These are phyloP conservation scores for Elongisporangium prolatum DNA, from an alignment of 352 stramenopile genomes.

Conservation along the genomic window DNA sequence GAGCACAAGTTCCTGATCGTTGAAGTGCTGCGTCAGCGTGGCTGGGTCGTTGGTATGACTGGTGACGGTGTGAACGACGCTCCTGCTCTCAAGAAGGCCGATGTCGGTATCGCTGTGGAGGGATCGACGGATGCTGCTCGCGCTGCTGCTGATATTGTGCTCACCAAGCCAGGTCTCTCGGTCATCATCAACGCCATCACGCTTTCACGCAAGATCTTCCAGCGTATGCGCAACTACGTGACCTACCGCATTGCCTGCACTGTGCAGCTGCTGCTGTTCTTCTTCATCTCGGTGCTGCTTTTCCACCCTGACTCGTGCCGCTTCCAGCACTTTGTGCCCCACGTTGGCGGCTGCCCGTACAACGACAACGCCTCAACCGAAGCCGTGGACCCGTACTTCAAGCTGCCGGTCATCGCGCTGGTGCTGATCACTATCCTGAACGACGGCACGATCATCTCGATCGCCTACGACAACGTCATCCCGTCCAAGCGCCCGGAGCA, in stretches of 20 bases:
- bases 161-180: conserved; percentile 90
- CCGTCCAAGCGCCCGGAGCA: conserved; percentile 59
- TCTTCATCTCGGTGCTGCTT: conserved; percentile 90
- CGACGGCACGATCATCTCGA: conserved; percentile 92
- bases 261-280: conserved; percentile 91
- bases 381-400: conserved; percentile 78
- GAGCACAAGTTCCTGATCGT: conserved; percentile 92
- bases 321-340: conserved; percentile 64
- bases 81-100: conserved; percentile 58
- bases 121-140: conserved; percentile 86
- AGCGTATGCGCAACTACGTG: conserved; percentile 93
- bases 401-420: conserved; percentile 91
- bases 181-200: conserved; percentile 91
- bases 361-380: conserved; percentile 33
- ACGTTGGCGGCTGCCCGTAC: conserved; percentile 42
- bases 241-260: conserved; percentile 92
- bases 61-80: conserved; percentile 73
- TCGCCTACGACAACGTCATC: conserved; percentile 85
- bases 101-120: conserved; percentile 78
- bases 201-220: conserved; percentile 91
- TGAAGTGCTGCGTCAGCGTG: conserved; percentile 76
- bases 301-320: conserved; percentile 81
- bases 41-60: conserved; percentile 73
- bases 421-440: conserved; percentile 95
- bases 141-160: conserved; percentile 91